Evolutionary conservation across 148 eudicot genomes (phyloP), one percentile per base, ranked within the genome.

Genomic region (Hydrangea macrophylla): DNA sequence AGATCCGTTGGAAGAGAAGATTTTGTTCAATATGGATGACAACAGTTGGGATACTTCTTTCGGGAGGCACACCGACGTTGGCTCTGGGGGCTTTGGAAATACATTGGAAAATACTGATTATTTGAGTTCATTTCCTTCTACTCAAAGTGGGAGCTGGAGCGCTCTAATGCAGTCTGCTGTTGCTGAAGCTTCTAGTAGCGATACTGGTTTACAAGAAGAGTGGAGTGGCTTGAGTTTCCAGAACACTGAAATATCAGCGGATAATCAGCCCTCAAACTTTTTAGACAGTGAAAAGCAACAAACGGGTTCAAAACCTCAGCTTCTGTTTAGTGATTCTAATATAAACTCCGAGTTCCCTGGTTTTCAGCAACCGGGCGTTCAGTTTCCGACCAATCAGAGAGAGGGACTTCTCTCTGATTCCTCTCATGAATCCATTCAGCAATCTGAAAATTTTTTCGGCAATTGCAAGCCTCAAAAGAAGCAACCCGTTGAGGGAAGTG

Each of bases 121-220:
- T 51, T 24, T 53, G 51, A 67, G 58, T 28, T 77, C 55, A 50
- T 72, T 79, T 73, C 82, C 84, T 58, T 79, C 88, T 15, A 48
- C 74, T 35, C 92, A 85, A 67, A 81, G 85, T 80, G 94, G 94
- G 70, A 88, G 85, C 70, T 83, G 90, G 95, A 88, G 95, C 70
- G 95, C 90, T 65, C 87, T 86, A 50, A 88, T 88, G 95, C 90
- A 88, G 67, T 82, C 88, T 80, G 95, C 95, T 80, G 95, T 86
- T 45, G 87, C 78, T 44, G 95, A 88, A 75, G 72, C 85, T 39
- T 84, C 90, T 61, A 84, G 90, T 62, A 77, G 84, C 67, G 88
- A 86, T 65, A 70, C 75, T 56, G 88, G 83, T 51, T 51, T 58
- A 39, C 90, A 88, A 69, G 94, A 83, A 76, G 94, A 82, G 70